Conservation (phyloP, 768 basidiomycete genomes). For the Kwoniella mangroviensis region DNA sequence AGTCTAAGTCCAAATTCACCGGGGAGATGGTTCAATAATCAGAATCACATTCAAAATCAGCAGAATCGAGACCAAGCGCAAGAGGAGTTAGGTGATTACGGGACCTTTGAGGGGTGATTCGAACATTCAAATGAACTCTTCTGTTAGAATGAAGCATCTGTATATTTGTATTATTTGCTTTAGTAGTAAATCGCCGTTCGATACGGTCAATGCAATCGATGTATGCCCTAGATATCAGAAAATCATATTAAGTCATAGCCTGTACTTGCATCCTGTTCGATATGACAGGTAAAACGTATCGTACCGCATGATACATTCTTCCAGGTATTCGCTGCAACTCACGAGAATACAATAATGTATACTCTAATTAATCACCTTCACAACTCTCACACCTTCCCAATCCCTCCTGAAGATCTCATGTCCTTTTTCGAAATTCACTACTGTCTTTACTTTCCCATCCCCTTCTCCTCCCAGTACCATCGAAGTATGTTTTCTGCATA, state of each 20-base stretch:
- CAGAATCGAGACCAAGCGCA: not conserved
- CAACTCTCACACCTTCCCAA: slow-evolving; percentile 27
- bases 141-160: too few species aligned
- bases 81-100: slow-evolving; percentile 22
- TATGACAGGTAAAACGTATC: too few species aligned
- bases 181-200: too few species aligned
- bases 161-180: too few species aligned
- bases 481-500: not conserved
- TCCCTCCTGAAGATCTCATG: slow-evolving; percentile 45
- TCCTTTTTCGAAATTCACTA: slow-evolving; percentile 50
- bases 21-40: not conserved
- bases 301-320: too few species aligned
- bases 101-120: slow-evolving; percentile 25
- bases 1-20: not conserved
- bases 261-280: too few species aligned
- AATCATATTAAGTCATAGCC: too few species aligned
- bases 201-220: too few species aligned
- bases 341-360: too few species aligned
- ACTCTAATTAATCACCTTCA: slow-evolving; percentile 44
- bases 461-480: not conserved
- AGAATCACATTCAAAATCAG: not conserved
- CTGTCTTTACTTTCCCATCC: slow-evolving; percentile 22
- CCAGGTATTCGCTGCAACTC: too few species aligned
- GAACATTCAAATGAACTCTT: too few species aligned
- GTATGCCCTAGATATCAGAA: too few species aligned